These are phyloP conservation scores for Blastobotrys apis DNA, from an alignment of 1,139 yeast species.

Conservation along the genomic window DNA sequence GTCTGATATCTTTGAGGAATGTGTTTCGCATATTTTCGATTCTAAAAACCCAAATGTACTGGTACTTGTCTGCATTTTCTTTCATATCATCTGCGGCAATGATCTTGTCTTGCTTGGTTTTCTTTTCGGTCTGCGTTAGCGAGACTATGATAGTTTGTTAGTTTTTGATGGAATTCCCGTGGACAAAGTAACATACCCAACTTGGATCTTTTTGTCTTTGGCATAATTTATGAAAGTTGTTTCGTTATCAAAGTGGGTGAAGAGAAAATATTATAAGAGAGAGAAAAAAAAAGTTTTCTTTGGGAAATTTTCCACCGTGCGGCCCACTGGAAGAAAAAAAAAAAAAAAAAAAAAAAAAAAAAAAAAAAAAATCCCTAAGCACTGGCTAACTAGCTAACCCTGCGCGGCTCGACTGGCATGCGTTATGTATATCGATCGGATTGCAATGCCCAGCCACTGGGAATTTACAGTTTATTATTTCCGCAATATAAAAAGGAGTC, in stretches of 20 bases:
- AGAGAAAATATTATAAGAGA: background rate
- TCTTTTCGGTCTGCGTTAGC: conserved; percentile 93
- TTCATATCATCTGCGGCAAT: conserved; percentile 88
- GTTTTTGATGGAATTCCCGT: background rate
- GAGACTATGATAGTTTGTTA: conserved; percentile 50
- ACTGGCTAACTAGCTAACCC: too few species aligned
- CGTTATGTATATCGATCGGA: too few species aligned
- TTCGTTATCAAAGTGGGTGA: background rate
- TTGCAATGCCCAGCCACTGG: too few species aligned
- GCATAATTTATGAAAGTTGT: conserved; percentile 55
- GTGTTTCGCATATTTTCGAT: conserved; percentile 95
- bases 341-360: conserved; percentile 1
- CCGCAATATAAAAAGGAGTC: too few species aligned
- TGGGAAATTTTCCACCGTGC: background rate
- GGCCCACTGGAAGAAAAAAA: background rate
- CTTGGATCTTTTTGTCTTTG: conserved; percentile 85
- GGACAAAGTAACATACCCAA: conserved; percentile 23
- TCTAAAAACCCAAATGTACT: conserved; percentile 78
- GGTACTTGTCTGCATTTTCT: conserved; percentile 68
- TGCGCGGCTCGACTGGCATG: too few species aligned
- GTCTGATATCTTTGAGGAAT: conserved; percentile 86
- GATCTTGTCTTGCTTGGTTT: conserved; percentile 89
- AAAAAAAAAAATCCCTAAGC: conserved; percentile 1
- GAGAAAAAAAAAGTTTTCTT: background rate
- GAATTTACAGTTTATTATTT: too few species aligned